These are phyloP conservation scores for Canna indica DNA, from an alignment of 176 grass and related monocot genomes.

Conservation along the genomic window DNA sequence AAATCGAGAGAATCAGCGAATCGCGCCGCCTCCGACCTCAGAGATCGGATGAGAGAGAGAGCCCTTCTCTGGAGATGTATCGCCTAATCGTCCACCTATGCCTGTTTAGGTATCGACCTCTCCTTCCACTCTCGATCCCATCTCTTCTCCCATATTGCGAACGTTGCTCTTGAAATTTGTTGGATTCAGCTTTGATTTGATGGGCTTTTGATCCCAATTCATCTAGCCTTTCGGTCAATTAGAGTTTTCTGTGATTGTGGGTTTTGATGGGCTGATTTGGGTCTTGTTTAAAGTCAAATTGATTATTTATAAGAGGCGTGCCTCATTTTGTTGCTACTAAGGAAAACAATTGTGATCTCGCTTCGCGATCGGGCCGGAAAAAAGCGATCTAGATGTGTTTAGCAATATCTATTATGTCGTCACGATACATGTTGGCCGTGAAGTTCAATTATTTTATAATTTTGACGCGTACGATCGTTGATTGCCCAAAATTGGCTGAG, in stretches of 20 bases:
- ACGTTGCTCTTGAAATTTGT: not conserved
- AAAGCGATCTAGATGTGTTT: not conserved
- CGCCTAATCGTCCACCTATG: not conserved
- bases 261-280: not conserved
- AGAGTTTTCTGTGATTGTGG: not conserved
- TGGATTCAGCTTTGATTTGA: not conserved
- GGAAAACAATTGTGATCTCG: not conserved
- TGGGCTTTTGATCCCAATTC: not conserved
- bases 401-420: not conserved
- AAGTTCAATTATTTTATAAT: not conserved
- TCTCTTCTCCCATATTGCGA: not conserved
- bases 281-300: not conserved
- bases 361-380: not conserved
- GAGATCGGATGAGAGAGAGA: conserved; percentile 5
- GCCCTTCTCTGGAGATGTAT: not conserved
- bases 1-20: not conserved
- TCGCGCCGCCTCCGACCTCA: not conserved
- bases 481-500: not conserved
- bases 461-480: not conserved
- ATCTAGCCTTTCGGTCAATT: not conserved
- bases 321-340: not conserved
- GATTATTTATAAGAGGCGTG: not conserved
- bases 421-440: not conserved
- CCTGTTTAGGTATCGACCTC: not conserved
- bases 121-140: not conserved